A percentile compares a stretch with the other conserved stretches of the same genome.
These are phyloP conservation scores for Blastobotrys proliferans DNA, from an alignment of 1,139 yeast species.

Conservation along the genomic window DNA sequence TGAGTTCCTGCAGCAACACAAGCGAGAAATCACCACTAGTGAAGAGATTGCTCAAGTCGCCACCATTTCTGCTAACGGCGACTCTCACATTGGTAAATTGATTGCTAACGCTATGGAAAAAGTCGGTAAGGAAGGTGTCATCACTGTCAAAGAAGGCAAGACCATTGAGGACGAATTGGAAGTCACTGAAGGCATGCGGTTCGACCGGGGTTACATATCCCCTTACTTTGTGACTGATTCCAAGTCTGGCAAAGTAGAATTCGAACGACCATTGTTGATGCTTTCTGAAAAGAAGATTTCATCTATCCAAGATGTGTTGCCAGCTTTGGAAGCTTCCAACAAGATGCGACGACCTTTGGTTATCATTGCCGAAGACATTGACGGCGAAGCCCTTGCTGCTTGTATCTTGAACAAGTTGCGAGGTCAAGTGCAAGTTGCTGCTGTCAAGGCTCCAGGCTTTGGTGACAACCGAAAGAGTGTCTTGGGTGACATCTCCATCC, in stretches of 20 bases:
- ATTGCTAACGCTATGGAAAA: conserved; percentile 98
- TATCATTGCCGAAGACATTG: conserved; percentile 94
- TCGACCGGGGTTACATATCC: conserved; percentile 97
- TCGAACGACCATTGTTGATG: conserved; percentile 88
- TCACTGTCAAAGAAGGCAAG: conserved; percentile 96
- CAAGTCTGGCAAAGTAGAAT: conserved; percentile 95
- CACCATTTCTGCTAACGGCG: conserved; percentile 98
- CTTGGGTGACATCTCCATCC: conserved; percentile 93
- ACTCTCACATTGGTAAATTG: conserved; percentile 85
- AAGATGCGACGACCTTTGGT: conserved; percentile 93
- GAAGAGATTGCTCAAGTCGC: conserved; percentile 99
- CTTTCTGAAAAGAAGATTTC: conserved; percentile 94
- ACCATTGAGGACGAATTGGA: conserved; percentile 95
- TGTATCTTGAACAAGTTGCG: conserved; percentile 97
- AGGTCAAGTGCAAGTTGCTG: conserved; percentile 98
- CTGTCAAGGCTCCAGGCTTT: conserved; percentile 98
- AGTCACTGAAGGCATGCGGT: conserved; percentile 99
- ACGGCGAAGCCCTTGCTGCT: conserved; percentile 98
- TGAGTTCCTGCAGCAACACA: conserved; percentile 79
- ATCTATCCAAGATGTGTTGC: conserved; percentile 86
- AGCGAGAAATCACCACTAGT: conserved; percentile 94
- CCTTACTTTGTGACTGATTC: conserved; percentile 97
- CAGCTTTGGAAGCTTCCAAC: conserved; percentile 91
- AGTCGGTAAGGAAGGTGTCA: conserved; percentile 99
- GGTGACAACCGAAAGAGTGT: conserved; percentile 99